Evolutionary conservation across 371 early-diverging fungal genomes (phyloP), one percentile per base, ranked within the genome.

Genomic region (Rhizopus delemar): DNA sequence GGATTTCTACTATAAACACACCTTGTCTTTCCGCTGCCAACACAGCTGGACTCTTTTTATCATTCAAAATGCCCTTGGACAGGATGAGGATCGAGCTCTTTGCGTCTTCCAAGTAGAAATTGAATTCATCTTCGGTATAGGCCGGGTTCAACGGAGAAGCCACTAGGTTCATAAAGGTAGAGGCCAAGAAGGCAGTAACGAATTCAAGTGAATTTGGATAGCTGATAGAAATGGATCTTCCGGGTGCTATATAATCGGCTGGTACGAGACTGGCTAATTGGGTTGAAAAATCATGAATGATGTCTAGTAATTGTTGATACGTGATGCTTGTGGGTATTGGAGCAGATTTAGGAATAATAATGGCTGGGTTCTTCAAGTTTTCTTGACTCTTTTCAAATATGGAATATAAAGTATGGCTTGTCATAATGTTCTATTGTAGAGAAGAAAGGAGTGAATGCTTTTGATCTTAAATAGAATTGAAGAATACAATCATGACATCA

Each of bases 111-210:
- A 95, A 62, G 57, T 92, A 92, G 66, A 90, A 93, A 49, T 82
- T 84, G 46, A 93, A 80, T 73, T 94, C 94, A 36, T 82, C 81
- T 46, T 80, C 80, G 22, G 86, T 86, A 64, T 90, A 87, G 3
- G 81, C 78, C 11, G 92, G 85, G 60, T 93, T 93, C 46, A 95
- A 77, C 15, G 94, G 95, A 16, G 90, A 87, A 3, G 93, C 83
- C 6, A 87, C 69, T 58, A 85, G 76, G 48, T 89, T 83, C 73
- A 82, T 63, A 5, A 83, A 70, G 1, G 86, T 78, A 5, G 82
- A 77, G 7, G 83, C 91, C 45, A 94, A 74, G 54, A 95, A 93
- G 33, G 85, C 72, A 29, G 87, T 71, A 11, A 85, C 70, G 59
- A 86, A 90, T 60, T 87, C 86, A 4, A 92, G 64, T 0, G 87